phyloP scores from a whole-genome alignment of 2,329 filamentous ascomycete genomes.

The Fonsecaea multimorphosa region DNA sequence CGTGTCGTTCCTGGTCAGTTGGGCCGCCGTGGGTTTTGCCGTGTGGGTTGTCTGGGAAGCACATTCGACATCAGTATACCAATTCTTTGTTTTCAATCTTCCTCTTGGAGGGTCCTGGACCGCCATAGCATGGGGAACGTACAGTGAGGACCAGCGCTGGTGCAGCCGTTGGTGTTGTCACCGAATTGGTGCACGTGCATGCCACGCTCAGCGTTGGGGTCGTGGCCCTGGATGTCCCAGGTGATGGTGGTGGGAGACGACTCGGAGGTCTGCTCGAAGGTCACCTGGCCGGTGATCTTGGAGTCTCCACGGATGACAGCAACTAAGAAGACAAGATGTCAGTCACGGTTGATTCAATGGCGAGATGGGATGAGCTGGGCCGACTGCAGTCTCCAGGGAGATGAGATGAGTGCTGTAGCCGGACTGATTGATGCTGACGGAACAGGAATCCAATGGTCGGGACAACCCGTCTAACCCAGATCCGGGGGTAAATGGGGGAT shows the following conservation, averaged over 20 bases:
- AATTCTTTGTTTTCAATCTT: conserved; percentile 7
- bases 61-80: conserved; percentile 21
- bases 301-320: conserved; percentile 97
- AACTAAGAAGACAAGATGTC: conserved; percentile 62
- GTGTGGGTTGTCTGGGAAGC: conserved; percentile 84
- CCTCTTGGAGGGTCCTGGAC: neutral
- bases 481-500: neutral
- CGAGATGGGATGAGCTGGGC: conserved; percentile 16
- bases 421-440: conserved; percentile 28
- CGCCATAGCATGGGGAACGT: conserved; percentile 51
- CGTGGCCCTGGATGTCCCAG: conserved; percentile 91
- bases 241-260: conserved; percentile 80
- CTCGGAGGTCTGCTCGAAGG: conserved; percentile 92
- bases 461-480: neutral
- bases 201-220: conserved; percentile 93
- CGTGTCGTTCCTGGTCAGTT: conserved; percentile 81
- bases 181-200: conserved; percentile 99
- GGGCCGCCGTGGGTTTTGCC: conserved; percentile 91
- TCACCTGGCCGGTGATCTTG: conserved; percentile 90
- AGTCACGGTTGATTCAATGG: conserved; percentile 25
- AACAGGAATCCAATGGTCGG: conserved; percentile 1
- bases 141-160: conserved; percentile 97
- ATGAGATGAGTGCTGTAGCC: neutral
- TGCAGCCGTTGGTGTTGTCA: conserved; percentile 99
- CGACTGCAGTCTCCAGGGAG: conserved; percentile 25